phyloP scores from a whole-genome alignment of 192 early-diverging fungal genomes.

The Podila verticillata region DNA sequence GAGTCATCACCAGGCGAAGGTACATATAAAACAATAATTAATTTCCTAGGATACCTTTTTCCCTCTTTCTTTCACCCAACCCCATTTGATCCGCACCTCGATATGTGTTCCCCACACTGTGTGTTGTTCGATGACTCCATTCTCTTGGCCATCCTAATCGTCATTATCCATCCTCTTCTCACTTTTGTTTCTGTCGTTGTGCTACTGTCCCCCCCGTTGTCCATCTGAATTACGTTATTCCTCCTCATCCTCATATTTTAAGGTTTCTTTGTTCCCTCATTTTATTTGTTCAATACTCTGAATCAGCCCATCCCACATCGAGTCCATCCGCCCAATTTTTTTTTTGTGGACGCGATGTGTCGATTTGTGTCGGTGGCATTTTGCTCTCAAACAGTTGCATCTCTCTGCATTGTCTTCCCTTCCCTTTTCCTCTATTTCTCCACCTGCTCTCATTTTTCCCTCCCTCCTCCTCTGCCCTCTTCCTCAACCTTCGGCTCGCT shows the following conservation, averaged over 20 bases:
- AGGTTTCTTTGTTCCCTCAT: not conserved
- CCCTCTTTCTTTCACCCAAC: not conserved
- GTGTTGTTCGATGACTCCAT: too few species aligned
- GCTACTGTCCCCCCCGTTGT: too few species aligned
- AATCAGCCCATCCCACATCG: not conserved
- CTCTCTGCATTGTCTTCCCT: not conserved
- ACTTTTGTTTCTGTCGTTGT: too few species aligned
- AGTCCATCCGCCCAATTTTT: too few species aligned
- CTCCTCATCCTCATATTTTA: not conserved
- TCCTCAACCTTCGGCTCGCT: not conserved
- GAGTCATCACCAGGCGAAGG: conserved; percentile 27
- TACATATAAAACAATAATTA: conserved; percentile 3
- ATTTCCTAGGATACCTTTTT: too few species aligned
- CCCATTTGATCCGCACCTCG: not conserved
- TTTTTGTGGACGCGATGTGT: too few species aligned
- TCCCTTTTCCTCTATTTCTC: not conserved
- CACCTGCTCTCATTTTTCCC: not conserved
- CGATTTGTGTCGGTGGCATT: too few species aligned
- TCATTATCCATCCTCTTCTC: too few species aligned
- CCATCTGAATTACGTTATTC: conserved; percentile 1
- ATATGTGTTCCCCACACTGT: too few species aligned
- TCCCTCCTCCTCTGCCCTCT: not conserved
- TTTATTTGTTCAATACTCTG: too few species aligned
- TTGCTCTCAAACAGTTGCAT: too few species aligned
- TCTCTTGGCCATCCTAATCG: too few species aligned